These are phyloP conservation scores for Microthyrium microscopicum DNA, from an alignment of 2,329 filamentous ascomycete species.

Conservation along the genomic window DNA sequence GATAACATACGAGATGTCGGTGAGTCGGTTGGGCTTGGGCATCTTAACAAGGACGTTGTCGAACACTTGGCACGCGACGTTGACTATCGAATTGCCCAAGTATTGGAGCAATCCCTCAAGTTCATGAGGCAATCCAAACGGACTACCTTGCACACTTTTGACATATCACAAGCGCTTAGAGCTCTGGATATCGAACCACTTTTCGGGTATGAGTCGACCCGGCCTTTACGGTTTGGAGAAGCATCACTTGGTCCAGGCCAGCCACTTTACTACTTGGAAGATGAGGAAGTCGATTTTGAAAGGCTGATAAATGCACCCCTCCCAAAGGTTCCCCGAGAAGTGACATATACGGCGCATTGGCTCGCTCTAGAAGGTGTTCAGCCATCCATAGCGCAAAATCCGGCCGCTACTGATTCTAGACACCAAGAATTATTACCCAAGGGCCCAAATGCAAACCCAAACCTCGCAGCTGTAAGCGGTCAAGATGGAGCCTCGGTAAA, in stretches of 20 bases:
- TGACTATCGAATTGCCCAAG: conserved; percentile 85
- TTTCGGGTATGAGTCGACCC: conserved; percentile 87
- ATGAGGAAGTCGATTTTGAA: conserved; percentile 97
- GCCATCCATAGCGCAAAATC: conserved; percentile 91
- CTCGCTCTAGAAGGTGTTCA: conserved; percentile 94
- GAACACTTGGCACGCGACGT: conserved; percentile 83
- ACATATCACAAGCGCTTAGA: conserved; percentile 71
- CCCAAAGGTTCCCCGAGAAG: conserved; percentile 85
- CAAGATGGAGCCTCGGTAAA: conserved; percentile 73
- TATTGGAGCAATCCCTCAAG: conserved; percentile 84
- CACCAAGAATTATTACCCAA: conserved; percentile 79
- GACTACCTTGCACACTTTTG: conserved; percentile 74
- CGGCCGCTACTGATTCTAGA: conserved; percentile 67
- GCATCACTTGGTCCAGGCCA: conserved; percentile 86
- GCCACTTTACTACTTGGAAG: conserved; percentile 90
- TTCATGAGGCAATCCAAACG: conserved; percentile 88
- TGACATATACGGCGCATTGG: conserved; percentile 96
- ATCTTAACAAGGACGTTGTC: conserved; percentile 69
- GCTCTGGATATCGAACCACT: conserved; percentile 86
- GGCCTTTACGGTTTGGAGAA: conserved; percentile 81
- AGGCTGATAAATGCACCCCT: conserved; percentile 94
- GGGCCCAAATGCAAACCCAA: conserved; percentile 72
- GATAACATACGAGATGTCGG: conserved; percentile 94
- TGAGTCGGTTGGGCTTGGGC: conserved; percentile 79
- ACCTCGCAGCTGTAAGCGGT: conserved; percentile 66